Conservation (phyloP, 768 basidiomycete genomes). For the Russula olivacea region DNA sequence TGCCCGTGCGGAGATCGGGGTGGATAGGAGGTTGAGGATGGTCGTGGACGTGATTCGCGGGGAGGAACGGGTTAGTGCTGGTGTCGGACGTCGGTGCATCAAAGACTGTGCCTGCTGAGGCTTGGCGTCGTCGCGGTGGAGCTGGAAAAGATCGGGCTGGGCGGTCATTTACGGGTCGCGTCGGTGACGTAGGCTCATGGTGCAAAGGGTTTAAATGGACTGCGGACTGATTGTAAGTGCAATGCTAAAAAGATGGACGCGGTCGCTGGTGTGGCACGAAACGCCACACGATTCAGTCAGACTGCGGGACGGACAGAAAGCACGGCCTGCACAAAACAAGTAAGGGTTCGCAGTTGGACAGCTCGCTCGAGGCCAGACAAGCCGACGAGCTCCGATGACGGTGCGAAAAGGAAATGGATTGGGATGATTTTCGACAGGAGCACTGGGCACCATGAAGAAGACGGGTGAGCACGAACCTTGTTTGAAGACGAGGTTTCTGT, state of each 20-base stretch:
- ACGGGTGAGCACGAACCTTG: constrained; percentile 55
- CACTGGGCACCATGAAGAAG: neutral
- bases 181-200: constrained; percentile 15
- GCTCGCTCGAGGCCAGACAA: neutral
- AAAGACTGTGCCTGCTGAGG: constrained; percentile 12
- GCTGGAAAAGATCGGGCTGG: constrained; percentile 14
- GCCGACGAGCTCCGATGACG: neutral
- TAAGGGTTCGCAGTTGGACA: neutral
- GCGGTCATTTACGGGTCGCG: constrained; percentile 18
- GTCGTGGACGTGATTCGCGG: constrained; percentile 8
- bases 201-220: constrained; percentile 6
- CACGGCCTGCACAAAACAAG: no score
- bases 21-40: constrained; percentile 22
- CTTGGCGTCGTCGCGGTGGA: constrained; percentile 21
- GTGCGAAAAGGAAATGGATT: neutral
- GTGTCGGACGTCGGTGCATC: constrained; percentile 25
- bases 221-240: neutral
- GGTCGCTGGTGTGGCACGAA: neutral
- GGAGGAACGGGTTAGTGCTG: constrained; percentile 24
- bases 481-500: constrained; percentile 63
- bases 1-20: constrained; percentile 16
- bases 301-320: neutral
- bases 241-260: neutral
- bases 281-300: neutral
- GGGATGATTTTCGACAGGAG: neutral